Percentiles rank a stretch among this genome's conserved stretches.
phyloP scores from a whole-genome alignment of 2,329 filamentous ascomycete species.

The Parafenestella ontariensis region DNA sequence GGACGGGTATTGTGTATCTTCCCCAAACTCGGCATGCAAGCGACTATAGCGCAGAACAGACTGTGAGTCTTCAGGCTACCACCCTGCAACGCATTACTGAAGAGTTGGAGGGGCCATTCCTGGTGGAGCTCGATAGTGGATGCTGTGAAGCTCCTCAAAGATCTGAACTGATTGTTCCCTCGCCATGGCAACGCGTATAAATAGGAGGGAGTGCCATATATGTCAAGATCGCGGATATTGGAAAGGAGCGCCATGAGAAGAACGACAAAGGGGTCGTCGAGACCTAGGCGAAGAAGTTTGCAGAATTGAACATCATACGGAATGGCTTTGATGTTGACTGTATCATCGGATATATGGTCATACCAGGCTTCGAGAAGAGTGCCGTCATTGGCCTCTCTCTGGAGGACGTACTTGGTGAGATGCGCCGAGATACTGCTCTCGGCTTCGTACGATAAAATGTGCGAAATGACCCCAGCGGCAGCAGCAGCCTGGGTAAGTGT shows the following conservation, averaged over 20 bases:
- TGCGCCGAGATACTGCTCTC: not conserved
- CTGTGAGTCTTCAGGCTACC: not conserved
- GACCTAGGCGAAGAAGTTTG: conserved; percentile 7
- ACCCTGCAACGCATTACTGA: not conserved
- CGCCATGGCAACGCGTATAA: not conserved
- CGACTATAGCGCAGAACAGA: not conserved
- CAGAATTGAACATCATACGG: conserved; percentile 7
- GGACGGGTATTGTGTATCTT: too few species aligned
- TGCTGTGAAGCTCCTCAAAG: not conserved
- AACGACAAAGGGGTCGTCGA: conserved; percentile 7
- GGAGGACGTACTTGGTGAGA: not conserved
- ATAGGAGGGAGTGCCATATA: not conserved
- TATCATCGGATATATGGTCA: not conserved
- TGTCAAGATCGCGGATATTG: not conserved
- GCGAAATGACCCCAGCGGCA: not conserved
- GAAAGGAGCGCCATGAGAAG: conserved; percentile 12
- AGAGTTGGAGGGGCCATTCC: not conserved
- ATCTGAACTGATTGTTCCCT: not conserved
- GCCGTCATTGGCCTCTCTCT: not conserved
- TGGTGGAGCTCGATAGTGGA: not conserved
- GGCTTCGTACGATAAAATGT: not conserved
- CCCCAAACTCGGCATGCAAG: too few species aligned
- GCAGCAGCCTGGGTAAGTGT: not conserved
- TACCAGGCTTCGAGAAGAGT: not conserved
- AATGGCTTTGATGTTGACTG: not conserved